Percentiles rank a stretch among this genome's conserved stretches.
phyloP scores from a whole-genome alignment of 495 filamentous ascomycete genomes.

The Aspergillus conjunctus region DNA sequence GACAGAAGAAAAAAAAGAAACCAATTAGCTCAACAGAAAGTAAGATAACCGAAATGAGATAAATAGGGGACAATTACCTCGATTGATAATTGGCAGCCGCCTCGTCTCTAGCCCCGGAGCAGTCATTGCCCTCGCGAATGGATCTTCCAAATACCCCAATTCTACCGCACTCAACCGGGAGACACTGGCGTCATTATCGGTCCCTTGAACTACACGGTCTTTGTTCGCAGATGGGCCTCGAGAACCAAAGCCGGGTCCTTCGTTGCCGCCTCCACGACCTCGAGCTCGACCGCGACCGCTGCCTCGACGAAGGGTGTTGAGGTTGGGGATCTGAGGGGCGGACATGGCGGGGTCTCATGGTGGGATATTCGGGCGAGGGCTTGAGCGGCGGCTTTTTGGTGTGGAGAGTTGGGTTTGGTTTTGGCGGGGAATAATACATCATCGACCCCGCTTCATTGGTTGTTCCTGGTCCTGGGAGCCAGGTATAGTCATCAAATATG shows the following conservation, averaged over 20 bases:
- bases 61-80: constrained; percentile 58
- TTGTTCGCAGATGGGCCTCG: constrained; percentile 37
- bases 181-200: constrained; percentile 87
- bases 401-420: not conserved
- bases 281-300: constrained; percentile 46
- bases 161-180: constrained; percentile 86
- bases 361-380: constrained; percentile 24
- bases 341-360: constrained; percentile 57
- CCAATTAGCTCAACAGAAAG: not conserved
- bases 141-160: constrained; percentile 84
- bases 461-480: no score
- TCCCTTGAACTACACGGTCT: constrained; percentile 75
- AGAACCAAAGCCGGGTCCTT: constrained; percentile 28
- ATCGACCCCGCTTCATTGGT: no score
- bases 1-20: no score
- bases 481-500: no score
- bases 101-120: constrained; percentile 47
- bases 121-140: constrained; percentile 70
- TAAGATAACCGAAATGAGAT: not conserved
- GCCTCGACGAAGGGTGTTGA: constrained; percentile 65
- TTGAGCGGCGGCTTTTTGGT: constrained; percentile 14
- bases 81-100: constrained; percentile 86
- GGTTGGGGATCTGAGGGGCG: constrained; percentile 73
- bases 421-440: constrained; percentile 3
- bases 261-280: constrained; percentile 39